These are phyloP conservation scores for Nigrospora sphaerica DNA, from an alignment of 2,329 filamentous ascomycete species.

Conservation along the genomic window DNA sequence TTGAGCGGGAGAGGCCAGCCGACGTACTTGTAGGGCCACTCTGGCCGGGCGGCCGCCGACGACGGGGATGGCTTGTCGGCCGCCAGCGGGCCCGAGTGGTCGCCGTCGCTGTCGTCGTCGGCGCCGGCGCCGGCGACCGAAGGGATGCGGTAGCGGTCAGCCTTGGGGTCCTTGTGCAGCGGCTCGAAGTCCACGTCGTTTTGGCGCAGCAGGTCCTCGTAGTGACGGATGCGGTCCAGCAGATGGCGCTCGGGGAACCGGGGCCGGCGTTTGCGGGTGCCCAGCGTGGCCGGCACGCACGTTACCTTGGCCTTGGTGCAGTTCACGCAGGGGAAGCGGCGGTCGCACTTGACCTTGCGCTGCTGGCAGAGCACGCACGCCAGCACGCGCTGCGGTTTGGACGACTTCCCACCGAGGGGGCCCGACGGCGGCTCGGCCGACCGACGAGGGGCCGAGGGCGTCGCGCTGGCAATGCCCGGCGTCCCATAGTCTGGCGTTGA, in stretches of 20 bases:
- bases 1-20: no score
- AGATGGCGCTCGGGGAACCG: constrained; percentile 51
- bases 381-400: constrained; percentile 23
- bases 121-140: no score
- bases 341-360: constrained; percentile 57
- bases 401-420: neutral
- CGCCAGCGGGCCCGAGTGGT: no score
- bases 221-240: constrained; percentile 46
- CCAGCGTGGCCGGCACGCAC: constrained; percentile 31
- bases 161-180: constrained; percentile 12
- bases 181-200: constrained; percentile 49
- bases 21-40: no score
- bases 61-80: no score
- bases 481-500: no score
- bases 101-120: no score
- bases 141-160: no score
- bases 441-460: no score
- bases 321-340: constrained; percentile 47
- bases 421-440: no score
- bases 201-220: constrained; percentile 48
- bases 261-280: constrained; percentile 29
- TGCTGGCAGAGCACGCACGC: constrained; percentile 56
- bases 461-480: no score
- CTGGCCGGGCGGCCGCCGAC: no score
- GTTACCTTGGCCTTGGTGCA: constrained; percentile 37